Percentiles rank a stretch among this genome's conserved stretches.
Evolutionary conservation across 106 monocot species (phyloP).

Genomic region (Vanilla planifolia): DNA sequence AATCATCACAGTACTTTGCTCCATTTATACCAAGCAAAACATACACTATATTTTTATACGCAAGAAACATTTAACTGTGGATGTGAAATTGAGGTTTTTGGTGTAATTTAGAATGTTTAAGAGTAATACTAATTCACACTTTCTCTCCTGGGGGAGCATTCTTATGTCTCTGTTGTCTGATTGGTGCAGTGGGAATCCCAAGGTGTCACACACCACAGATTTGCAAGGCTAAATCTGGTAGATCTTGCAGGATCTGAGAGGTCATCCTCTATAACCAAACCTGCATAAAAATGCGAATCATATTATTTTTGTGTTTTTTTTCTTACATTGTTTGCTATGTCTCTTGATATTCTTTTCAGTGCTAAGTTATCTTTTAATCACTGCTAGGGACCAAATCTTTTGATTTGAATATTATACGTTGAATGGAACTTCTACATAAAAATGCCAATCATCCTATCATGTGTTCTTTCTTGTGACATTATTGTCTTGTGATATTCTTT

Average conservation of each 20-base stretch:
- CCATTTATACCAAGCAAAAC: background rate
- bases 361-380: too few species aligned
- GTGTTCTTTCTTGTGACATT: background rate
- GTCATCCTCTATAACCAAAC: conserved; percentile 9
- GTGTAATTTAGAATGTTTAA: too few species aligned
- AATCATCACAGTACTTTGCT: background rate
- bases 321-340: too few species aligned
- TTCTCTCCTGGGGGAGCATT: background rate
- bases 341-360: too few species aligned
- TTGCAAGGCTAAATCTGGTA: conserved; percentile 91
- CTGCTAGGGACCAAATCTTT: too few species aligned
- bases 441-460: background rate
- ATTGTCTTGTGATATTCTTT: background rate
- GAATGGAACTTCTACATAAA: background rate
- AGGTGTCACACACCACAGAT: conserved; percentile 84
- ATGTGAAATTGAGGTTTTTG: background rate
- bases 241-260: conserved; percentile 96
- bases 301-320: too few species aligned
- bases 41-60: background rate
- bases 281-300: too few species aligned
- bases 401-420: too few species aligned
- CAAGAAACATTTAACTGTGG: background rate
- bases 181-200: conserved; percentile 79
- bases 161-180: background rate
- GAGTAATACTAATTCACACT: too few species aligned